Conservation (phyloP, 768 basidiomycete species). For the Xerocomellus amylosporus region DNA sequence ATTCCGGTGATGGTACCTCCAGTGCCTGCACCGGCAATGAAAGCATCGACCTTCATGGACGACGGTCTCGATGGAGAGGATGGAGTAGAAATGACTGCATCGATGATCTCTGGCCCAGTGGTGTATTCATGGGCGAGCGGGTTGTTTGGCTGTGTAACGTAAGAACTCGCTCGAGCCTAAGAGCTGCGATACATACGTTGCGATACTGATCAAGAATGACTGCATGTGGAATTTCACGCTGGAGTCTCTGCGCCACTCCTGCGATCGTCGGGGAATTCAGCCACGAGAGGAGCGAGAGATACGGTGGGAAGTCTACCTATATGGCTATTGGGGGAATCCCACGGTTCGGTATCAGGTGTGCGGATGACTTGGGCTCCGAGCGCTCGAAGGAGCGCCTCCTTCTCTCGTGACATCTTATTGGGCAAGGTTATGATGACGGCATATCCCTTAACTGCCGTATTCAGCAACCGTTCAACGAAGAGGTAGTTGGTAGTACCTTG, state of each 20-base stretch:
- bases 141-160: conserved; percentile 60
- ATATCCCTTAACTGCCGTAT: conserved; percentile 89
- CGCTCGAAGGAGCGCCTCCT: conserved; percentile 87
- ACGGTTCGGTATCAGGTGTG: conserved; percentile 86
- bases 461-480: conserved; percentile 47
- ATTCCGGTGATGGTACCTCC: conserved; percentile 94
- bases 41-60: conserved; percentile 72
- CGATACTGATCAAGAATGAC: conserved; percentile 93
- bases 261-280: conserved; percentile 83
- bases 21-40: conserved; percentile 88
- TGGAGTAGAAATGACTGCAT: conserved; percentile 65
- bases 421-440: conserved; percentile 87
- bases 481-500: conserved; percentile 55
- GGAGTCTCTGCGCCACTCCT: conserved; percentile 83
- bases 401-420: conserved; percentile 95
- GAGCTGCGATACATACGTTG: conserved; percentile 48
- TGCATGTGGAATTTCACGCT: conserved; percentile 74
- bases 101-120: conserved; percentile 91
- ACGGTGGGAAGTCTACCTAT: conserved; percentile 66
- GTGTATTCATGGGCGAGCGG: conserved; percentile 87
- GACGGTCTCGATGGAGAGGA: conserved; percentile 57
- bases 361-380: conserved; percentile 94
- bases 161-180: background rate
- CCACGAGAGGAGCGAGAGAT: conserved; percentile 51
- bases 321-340: conserved; percentile 86